Conservation (phyloP, 768 basidiomycete genomes). For the Lactarius akahatsu region DNA sequence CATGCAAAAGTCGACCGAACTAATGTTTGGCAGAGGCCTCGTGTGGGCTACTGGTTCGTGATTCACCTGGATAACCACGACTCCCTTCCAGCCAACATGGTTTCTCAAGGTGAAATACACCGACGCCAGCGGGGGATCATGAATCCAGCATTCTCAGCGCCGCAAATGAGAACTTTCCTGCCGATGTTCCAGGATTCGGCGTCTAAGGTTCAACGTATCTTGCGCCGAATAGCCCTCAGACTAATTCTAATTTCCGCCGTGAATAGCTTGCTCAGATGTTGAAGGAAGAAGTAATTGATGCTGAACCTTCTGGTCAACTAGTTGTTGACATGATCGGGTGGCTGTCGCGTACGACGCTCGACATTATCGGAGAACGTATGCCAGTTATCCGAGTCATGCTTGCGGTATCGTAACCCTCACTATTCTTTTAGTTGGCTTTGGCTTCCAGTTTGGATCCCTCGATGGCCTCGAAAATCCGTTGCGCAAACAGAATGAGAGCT, state of each 20-base stretch:
- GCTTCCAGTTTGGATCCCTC: constrained; percentile 31
- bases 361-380: constrained; percentile 33
- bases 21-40: constrained; percentile 29
- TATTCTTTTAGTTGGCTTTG: constrained; percentile 30
- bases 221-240: too few species aligned
- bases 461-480: constrained; percentile 30
- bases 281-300: constrained; percentile 28
- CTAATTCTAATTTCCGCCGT: background rate
- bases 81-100: background rate
- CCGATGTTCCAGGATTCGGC: constrained; percentile 29
- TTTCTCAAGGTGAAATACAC: constrained; percentile 28
- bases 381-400: background rate
- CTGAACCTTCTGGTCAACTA: background rate
- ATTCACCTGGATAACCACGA: background rate
- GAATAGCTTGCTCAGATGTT: constrained; percentile 31
- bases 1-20: constrained; percentile 16
- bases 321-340: constrained; percentile 27
- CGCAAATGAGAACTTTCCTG: constrained; percentile 31
- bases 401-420: background rate
- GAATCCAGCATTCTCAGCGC: constrained; percentile 33
- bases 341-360: constrained; percentile 33
- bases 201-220: constrained; percentile 25
- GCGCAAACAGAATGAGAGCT: constrained; percentile 30
- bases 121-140: constrained; percentile 32
- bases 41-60: constrained; percentile 27